Conservation (phyloP, 352 stramenopile species). For the Phytophthora capsici region DNA sequence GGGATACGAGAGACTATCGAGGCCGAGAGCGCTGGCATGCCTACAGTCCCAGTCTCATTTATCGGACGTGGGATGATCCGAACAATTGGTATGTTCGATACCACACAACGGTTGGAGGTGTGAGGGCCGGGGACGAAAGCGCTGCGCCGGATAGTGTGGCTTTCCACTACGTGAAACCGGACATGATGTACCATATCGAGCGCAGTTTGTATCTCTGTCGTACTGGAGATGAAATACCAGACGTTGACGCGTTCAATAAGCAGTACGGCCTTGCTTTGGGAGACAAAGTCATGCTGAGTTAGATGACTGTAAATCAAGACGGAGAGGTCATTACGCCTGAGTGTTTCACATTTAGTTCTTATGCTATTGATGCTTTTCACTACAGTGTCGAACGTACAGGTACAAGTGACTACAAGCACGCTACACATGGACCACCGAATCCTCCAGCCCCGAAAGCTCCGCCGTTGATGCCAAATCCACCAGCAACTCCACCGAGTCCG, state of each 20-base stretch:
- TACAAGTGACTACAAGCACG: background rate
- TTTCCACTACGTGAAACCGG: slow-evolving; percentile 72
- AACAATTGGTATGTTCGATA: slow-evolving; percentile 72
- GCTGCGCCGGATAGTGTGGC: slow-evolving; percentile 67
- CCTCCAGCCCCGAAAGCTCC: slow-evolving; percentile 5
- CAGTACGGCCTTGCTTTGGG: slow-evolving; percentile 52
- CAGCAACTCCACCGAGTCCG: background rate
- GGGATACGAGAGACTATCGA: slow-evolving; percentile 69
- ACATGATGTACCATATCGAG: slow-evolving; percentile 79
- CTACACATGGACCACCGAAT: slow-evolving; percentile 7
- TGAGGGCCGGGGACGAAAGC: slow-evolving; percentile 48
- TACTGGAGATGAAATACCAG: slow-evolving; percentile 27
- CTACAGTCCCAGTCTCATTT: slow-evolving; percentile 54
- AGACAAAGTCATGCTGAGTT: slow-evolving; percentile 30
- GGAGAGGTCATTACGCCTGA: too few species aligned
- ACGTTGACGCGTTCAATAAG: slow-evolving; percentile 56
- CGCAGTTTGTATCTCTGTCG: slow-evolving; percentile 72
- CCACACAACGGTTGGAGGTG: slow-evolving; percentile 61
- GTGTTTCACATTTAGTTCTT: too few species aligned
- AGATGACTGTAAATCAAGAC: too few species aligned
- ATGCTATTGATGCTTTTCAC: too few species aligned
- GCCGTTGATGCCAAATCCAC: slow-evolving; percentile 12
- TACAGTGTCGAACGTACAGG: too few species aligned
- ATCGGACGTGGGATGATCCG: slow-evolving; percentile 38
- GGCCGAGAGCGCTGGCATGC: slow-evolving; percentile 80